Conservation (phyloP, 208 protist species). For the Leishmania major region DNA sequence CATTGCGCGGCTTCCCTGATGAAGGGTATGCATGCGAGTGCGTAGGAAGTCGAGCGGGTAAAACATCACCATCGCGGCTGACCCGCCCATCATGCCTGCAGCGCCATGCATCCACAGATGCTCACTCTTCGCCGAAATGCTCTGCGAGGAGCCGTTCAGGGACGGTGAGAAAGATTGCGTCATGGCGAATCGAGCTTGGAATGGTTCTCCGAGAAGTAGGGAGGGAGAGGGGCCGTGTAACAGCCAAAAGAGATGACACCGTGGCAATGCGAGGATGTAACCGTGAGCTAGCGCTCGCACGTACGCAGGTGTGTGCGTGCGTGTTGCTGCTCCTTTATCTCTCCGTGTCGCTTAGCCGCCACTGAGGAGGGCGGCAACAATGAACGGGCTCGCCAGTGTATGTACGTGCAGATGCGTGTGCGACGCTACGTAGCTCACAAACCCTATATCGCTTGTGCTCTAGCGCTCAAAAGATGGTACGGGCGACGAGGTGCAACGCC, state of each 20-base stretch:
- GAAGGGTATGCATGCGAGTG: conserved; percentile 80
- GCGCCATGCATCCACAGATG: conserved; percentile 75
- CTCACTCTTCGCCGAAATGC: conserved; percentile 19
- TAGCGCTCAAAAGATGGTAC: no score
- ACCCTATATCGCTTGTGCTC: not conserved
- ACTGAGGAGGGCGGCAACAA: not conserved
- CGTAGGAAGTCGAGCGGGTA: conserved; percentile 88
- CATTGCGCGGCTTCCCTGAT: conserved; percentile 44
- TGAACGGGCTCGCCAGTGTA: not conserved
- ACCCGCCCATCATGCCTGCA: conserved; percentile 70
- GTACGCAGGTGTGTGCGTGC: not conserved
- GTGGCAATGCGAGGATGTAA: not conserved
- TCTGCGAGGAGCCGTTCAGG: not conserved
- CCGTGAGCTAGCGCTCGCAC: not conserved
- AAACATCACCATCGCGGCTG: conserved; percentile 71
- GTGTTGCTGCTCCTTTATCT: not conserved
- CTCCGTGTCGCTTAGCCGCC: not conserved
- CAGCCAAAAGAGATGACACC: not conserved
- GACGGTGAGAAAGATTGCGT: conserved; percentile 1
- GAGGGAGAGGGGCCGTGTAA: not conserved
- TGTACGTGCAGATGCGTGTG: not conserved
- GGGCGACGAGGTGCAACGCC: not conserved
- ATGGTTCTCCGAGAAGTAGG: not conserved
- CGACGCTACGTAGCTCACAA: not conserved
- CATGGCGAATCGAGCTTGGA: not conserved